Evolutionary conservation across 345 rosid genomes (phyloP), one percentile per base, ranked within the genome.

Genomic region (Citrus australasica): DNA sequence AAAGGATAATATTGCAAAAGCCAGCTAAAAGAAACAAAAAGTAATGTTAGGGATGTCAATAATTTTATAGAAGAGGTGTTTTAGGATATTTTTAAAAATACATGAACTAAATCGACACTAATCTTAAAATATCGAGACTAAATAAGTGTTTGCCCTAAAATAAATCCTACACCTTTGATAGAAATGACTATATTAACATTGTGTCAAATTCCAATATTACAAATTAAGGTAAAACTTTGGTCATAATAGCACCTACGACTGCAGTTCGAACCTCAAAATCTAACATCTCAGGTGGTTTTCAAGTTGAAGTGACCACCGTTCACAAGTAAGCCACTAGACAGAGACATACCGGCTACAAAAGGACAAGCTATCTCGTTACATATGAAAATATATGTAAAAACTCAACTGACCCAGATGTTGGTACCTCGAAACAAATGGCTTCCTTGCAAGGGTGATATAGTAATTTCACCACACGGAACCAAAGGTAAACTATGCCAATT

Each of bases 21-120:
- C 11, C 11, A 38, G 0, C 3, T 38, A 38, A 38, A 38, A 38
- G 42, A 7, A 7, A 0, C 0, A 25, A 25, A 25, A 25, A 25
- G 25, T 25, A 25, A 25, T 25, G 25, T 25, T 25, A 25, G 25
- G 25, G 25, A 25, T 38, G 2, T 38, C 10, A 38, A 38, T 9
- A 8, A 38, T 38, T 38, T 38, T 38, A 38, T 0, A 7, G 1
- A 0, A 38, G 25, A 0, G 0, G 0, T 0, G 13, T 40, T 40
- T 40, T 40, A 13, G 0, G 1, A 9, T 40, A 40, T 40, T 40
- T 40, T 2, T 0, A 40, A 40, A 40, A 40, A 32, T 40, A 40
- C 2, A 38, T 0, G 0, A 0, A 37, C 0, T 37, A 37, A 37
- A 35, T 35, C 0, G 3, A 35, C 0, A 6, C 0, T 0, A 35